Evolutionary conservation across 305 asterid species (phyloP).

Genomic region (Rubia peregrina): DNA sequence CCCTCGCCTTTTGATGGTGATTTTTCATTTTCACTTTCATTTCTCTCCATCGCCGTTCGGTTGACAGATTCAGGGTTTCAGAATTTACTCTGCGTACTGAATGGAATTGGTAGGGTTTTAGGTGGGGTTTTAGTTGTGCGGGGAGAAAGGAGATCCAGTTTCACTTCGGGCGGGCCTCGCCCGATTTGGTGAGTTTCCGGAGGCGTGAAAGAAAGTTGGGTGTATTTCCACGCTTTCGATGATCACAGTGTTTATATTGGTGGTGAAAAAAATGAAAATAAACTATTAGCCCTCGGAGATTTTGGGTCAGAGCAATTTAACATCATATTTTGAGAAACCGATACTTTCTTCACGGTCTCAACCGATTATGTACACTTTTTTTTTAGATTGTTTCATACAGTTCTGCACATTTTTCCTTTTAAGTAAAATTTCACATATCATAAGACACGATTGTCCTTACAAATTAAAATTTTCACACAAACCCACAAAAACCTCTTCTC

Average conservation of each 20-base stretch:
- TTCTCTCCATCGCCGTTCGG: slow-evolving; percentile 12
- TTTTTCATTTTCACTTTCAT: slow-evolving; percentile 9
- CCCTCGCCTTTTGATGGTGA: slow-evolving; percentile 1
- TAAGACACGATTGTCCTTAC: no score
- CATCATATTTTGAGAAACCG: no score
- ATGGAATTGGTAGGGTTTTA: not conserved
- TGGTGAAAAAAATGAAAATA: no score
- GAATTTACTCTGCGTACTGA: not conserved
- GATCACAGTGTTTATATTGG: not conserved
- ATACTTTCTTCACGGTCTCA: no score
- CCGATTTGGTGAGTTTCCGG: not conserved
- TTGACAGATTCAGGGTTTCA: slow-evolving; percentile 9
- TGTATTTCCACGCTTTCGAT: not conserved
- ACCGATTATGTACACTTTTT: no score
- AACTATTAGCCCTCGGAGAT: no score
- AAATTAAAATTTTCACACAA: no score
- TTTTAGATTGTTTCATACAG: no score
- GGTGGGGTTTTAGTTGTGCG: not conserved
- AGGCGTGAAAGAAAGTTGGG: not conserved
- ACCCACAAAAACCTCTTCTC: no score
- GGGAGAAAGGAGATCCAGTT: not conserved
- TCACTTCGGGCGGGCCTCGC: not conserved
- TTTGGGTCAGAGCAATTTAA: no score
- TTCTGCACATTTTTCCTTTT: no score
- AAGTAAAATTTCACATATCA: no score